Evolutionary conservation across 2,329 filamentous ascomycete genomes (phyloP), one percentile per base, ranked within the genome.

Genomic region (Calonectria ilicicola): DNA sequence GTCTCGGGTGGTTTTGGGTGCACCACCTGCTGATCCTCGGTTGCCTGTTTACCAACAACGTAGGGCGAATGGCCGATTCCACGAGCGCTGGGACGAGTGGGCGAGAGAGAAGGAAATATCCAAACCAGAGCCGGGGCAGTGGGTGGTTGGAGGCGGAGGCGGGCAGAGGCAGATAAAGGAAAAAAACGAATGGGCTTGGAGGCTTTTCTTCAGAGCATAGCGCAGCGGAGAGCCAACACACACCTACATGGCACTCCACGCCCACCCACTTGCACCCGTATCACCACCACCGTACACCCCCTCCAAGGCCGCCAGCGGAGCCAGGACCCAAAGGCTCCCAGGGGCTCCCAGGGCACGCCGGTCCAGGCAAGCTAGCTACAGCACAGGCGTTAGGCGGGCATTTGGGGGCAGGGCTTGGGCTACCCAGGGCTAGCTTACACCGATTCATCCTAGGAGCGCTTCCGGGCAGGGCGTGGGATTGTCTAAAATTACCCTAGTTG

Each of bases 401-500:
- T 63, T 63, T 63, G 38, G 58, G 40, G 58, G 58, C 5, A 35
- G 23, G 56, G 58, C 58, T 63, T 63, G 58, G 40, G 40, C 58
- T 63, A 63, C 58, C 40, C 27, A 46, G 58, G 9, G 26, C 58
- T 63, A 63, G 58, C 29, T 26, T 21, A 17, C 58, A 63, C 58
- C 26, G 40, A 63, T 63, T 44, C 40, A 40, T 42, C 40, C 38
- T 63, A 63, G 40, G 58, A 29, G 40, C 23, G 40, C 40, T 29
- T 46, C 27, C 40, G 38, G 58, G 58, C 58, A 60, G 58, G 58
- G 58, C 40, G 58, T 63, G 58, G 58, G 58, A 23, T 46, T 46
- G 32, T 65, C 58, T 68, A 71, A 71, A 60, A 62, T 62, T 72
- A 53, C 58, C 69, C 74, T 49, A 53, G 75, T 75, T 69, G 76